Conservation (phyloP, 257 asterid species). For the Nicotiana undulata region DNA sequence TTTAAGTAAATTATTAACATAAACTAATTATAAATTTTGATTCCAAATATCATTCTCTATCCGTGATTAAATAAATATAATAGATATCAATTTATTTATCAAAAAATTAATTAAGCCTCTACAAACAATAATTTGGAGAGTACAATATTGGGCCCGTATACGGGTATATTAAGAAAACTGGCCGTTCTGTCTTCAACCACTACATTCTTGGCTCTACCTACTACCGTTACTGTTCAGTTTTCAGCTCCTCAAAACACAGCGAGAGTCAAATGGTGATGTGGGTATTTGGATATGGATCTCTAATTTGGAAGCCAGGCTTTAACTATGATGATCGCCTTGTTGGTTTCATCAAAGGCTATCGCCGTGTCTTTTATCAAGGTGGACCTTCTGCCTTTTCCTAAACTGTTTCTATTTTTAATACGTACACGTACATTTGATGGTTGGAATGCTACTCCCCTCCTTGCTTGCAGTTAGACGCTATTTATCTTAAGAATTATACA, state of each 20-base stretch:
- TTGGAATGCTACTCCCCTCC: not conserved
- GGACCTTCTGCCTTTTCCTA: not conserved
- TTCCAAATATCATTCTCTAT: too few relatives aligned
- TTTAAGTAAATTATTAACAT: too few relatives aligned
- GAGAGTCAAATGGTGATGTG: slow-evolving; percentile 59
- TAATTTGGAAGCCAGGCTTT: slow-evolving; percentile 91
- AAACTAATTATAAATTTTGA: too few relatives aligned
- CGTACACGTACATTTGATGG: not conserved
- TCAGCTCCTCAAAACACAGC: not conserved
- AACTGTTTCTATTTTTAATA: not conserved
- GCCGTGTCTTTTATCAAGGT: slow-evolving; percentile 97
- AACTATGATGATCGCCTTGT: slow-evolving; percentile 65
- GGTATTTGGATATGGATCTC: slow-evolving; percentile 98
- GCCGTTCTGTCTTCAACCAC: not conserved
- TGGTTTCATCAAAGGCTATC: slow-evolving; percentile 78
- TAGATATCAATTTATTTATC: too few relatives aligned
- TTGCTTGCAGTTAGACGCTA: too few relatives aligned
- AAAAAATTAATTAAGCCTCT: too few relatives aligned
- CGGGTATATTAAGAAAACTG: too few relatives aligned
- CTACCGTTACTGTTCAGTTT: not conserved
- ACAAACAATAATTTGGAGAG: too few relatives aligned
- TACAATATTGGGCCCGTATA: too few relatives aligned
- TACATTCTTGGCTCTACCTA: not conserved
- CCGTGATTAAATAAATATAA: too few relatives aligned
- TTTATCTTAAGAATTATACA: too few relatives aligned